These are phyloP conservation scores for Ajuga reptans DNA, from an alignment of 305 asterid species.

Conservation along the genomic window DNA sequence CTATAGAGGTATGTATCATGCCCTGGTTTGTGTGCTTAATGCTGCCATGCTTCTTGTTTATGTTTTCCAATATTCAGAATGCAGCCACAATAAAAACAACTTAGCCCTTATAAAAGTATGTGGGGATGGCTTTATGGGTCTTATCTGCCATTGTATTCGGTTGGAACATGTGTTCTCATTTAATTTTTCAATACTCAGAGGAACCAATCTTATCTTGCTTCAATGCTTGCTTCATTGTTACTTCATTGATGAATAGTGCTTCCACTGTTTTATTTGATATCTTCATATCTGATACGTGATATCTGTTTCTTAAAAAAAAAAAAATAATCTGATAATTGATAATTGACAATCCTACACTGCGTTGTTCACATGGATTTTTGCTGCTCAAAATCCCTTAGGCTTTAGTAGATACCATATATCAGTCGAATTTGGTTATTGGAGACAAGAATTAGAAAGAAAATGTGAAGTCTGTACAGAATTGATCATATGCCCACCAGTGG, in stretches of 20 bases:
- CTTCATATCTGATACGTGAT: not conserved
- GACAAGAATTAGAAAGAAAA: not conserved
- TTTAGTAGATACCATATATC: not conserved
- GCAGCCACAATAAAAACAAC: not conserved
- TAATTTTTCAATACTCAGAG: not conserved
- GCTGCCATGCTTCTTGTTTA: not conserved
- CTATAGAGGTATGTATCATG: slow-evolving; percentile 48
- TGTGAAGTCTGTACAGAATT: not conserved
- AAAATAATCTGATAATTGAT: no score
- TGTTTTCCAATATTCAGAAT: not conserved
- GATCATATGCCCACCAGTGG: no score
- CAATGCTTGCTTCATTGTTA: not conserved
- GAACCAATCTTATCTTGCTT: not conserved
- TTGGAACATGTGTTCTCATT: not conserved
- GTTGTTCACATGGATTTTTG: not conserved
- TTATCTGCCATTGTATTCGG: not conserved
- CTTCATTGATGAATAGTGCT: not conserved
- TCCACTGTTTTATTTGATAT: not conserved
- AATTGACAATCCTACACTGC: not conserved
- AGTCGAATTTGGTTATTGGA: not conserved
- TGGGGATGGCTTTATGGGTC: not conserved
- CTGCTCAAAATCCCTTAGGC: not conserved
- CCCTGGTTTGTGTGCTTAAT: slow-evolving; percentile 4
- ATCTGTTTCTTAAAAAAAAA: no score
- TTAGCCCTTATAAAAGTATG: not conserved